Conservation (phyloP, 176 grass and related monocot species). For the Paspalum vaginatum region DNA sequence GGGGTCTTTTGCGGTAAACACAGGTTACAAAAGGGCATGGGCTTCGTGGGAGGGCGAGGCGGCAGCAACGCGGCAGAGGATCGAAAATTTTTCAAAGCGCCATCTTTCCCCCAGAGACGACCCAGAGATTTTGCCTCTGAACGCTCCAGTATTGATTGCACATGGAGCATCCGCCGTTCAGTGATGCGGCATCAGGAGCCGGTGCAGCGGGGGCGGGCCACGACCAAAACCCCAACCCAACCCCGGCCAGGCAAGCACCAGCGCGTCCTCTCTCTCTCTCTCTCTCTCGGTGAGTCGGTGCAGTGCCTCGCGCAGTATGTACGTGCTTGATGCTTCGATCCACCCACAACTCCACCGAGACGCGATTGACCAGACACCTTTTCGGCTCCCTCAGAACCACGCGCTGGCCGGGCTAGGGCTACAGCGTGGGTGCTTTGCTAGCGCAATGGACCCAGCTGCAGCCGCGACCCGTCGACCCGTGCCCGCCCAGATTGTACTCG, state of each 20-base stretch:
- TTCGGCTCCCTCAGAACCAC: not conserved
- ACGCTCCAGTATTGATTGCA: slow-evolving; percentile 43
- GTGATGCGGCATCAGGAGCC: slow-evolving; percentile 26
- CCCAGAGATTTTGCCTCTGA: not conserved
- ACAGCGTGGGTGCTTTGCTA: not conserved
- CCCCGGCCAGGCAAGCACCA: too few species aligned
- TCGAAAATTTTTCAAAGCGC: slow-evolving; percentile 32
- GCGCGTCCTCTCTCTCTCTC: not conserved
- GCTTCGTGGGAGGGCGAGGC: not conserved
- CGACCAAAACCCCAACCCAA: too few species aligned
- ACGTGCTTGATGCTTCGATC: not conserved
- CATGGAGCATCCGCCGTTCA: slow-evolving; percentile 46
- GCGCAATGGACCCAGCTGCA: slow-evolving; percentile 3
- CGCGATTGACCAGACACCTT: not conserved
- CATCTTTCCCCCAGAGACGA: not conserved
- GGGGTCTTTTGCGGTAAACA: not conserved
- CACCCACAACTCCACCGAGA: not conserved
- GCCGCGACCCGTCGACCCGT: slow-evolving; percentile 12
- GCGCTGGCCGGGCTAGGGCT: not conserved
- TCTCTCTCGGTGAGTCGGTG: not conserved
- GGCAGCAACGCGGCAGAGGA: not conserved
- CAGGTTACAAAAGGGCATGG: not conserved
- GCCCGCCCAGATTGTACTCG: slow-evolving; percentile 11
- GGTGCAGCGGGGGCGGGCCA: not conserved
- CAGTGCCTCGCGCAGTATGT: slow-evolving; percentile 17